Conservation (phyloP, 2,329 filamentous ascomycete species). For the Nigrospora osmanthi region DNA sequence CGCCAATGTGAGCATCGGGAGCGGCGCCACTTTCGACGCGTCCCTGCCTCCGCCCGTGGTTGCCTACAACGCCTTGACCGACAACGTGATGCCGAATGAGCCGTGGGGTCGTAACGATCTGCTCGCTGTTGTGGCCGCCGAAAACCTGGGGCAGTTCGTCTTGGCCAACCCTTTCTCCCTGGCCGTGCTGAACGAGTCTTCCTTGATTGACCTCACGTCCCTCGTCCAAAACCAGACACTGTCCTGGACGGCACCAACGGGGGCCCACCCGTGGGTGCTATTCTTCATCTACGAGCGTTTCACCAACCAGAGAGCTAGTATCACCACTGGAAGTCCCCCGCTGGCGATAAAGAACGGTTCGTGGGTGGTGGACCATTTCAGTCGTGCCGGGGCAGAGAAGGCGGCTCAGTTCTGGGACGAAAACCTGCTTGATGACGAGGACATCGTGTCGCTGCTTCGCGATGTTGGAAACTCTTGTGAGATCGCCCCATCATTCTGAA, state of each 20-base stretch:
- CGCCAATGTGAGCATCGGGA: slow-evolving; percentile 1
- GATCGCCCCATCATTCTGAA: neutral
- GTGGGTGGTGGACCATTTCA: slow-evolving; percentile 18
- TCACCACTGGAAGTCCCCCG: slow-evolving; percentile 5
- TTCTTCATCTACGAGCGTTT: slow-evolving; percentile 13
- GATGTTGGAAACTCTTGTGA: slow-evolving; percentile 12
- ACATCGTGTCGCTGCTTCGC: slow-evolving; percentile 5
- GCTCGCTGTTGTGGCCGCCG: slow-evolving; percentile 9
- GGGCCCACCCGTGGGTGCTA: slow-evolving; percentile 6
- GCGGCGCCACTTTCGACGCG: slow-evolving; percentile 1
- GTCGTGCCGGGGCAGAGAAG: slow-evolving; percentile 12
- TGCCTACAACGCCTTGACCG: slow-evolving; percentile 9
- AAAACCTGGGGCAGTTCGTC: slow-evolving; percentile 3
- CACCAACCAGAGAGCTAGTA: slow-evolving; percentile 12
- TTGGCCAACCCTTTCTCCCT: neutral
- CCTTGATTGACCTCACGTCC: slow-evolving; percentile 8
- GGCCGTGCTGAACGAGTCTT: slow-evolving; percentile 4
- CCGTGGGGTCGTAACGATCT: slow-evolving; percentile 12
- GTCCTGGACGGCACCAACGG: slow-evolving; percentile 7
- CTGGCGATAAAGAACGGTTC: slow-evolving; percentile 13
- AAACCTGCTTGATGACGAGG: slow-evolving; percentile 9
- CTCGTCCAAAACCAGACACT: slow-evolving; percentile 1
- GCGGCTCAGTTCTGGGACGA: slow-evolving; percentile 15
- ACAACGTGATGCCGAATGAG: slow-evolving; percentile 12
- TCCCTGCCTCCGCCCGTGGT: slow-evolving; percentile 6